A percentile compares a stretch with the other conserved stretches of the same genome.
Conservation (phyloP, 2,329 filamentous ascomycete genomes). For the Penicillium sp. region DNA sequence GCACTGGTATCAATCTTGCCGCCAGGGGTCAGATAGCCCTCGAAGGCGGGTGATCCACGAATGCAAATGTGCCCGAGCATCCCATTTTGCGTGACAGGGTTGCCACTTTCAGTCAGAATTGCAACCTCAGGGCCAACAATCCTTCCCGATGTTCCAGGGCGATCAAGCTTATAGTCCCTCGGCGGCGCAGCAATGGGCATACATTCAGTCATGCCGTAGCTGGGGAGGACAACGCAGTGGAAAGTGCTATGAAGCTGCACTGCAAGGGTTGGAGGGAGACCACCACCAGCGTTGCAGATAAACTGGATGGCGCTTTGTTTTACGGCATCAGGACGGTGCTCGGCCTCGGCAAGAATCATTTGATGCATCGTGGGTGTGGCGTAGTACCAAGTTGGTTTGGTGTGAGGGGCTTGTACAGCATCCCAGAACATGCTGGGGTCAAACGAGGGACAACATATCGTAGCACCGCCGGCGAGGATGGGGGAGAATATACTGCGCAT, state of each 20-base stretch:
- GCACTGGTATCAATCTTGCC: constrained; percentile 12
- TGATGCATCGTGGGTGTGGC: constrained; percentile 52
- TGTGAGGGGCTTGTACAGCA: constrained; percentile 37
- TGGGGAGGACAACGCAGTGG: constrained; percentile 46
- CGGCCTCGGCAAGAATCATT: constrained; percentile 44
- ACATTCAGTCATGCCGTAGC: constrained; percentile 54
- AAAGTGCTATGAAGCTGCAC: constrained; percentile 45
- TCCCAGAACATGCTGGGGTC: constrained; percentile 52
- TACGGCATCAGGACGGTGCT: constrained; percentile 35
- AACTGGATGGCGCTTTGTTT: constrained; percentile 42
- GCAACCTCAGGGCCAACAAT: constrained; percentile 46
- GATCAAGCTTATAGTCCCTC: constrained; percentile 45
- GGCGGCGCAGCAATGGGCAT: constrained; percentile 52
- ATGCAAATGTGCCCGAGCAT: constrained; percentile 45
- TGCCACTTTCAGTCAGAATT: constrained; percentile 40
- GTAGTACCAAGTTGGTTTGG: constrained; percentile 50
- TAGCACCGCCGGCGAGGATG: constrained; percentile 47
- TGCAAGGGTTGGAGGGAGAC: constrained; percentile 46
- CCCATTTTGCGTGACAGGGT: constrained; percentile 24
- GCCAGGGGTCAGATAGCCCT: constrained; percentile 28
- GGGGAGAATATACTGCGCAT: constrained; percentile 50
- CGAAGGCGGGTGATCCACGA: constrained; percentile 45
- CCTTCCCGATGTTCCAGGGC: constrained; percentile 47
- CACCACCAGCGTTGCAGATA: constrained; percentile 51
- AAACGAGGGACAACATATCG: constrained; percentile 48